Evolutionary conservation across 768 basidiomycete genomes (phyloP).

Genomic region (Phylloporus sp.): DNA sequence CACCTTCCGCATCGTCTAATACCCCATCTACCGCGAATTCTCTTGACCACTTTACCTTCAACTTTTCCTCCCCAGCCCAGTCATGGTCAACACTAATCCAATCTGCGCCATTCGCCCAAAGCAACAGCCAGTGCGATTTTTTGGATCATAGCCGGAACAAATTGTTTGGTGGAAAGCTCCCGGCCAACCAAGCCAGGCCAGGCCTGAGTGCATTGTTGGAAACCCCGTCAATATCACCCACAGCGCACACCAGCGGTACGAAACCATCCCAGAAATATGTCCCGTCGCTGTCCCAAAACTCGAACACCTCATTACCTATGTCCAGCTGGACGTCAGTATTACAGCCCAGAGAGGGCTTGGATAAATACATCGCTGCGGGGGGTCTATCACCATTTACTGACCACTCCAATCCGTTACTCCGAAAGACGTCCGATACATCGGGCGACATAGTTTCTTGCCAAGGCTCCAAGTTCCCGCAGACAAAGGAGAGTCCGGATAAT

Average conservation of each 20-base stretch:
- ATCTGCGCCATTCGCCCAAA: conserved; percentile 18
- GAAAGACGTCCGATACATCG: conserved; percentile 42
- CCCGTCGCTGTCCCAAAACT: conserved; percentile 14
- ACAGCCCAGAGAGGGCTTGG: conserved; percentile 29
- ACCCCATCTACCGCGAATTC: conserved; percentile 17
- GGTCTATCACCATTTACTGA: conserved; percentile 61
- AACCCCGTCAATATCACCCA: conserved; percentile 35
- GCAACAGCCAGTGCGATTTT: conserved; percentile 20
- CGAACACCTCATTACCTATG: conserved; percentile 25
- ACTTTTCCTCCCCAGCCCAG: conserved; percentile 36
- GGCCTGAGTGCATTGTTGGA: conserved; percentile 37
- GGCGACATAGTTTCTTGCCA: conserved; percentile 62
- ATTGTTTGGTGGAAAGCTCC: conserved; percentile 40
- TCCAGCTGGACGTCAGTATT: conserved; percentile 25
- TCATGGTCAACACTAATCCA: conserved; percentile 21
- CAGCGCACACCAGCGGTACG: conserved; percentile 40
- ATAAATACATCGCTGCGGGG: conserved; percentile 43
- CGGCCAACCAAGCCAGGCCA: conserved; percentile 28
- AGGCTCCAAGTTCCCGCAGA: conserved; percentile 65
- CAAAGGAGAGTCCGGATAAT: conserved; percentile 65
- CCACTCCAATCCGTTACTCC: conserved; percentile 19
- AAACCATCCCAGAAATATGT: conserved; percentile 18
- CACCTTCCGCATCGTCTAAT: conserved; percentile 24
- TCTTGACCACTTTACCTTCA: conserved; percentile 44
- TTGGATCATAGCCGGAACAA: conserved; percentile 38